Base-by-base conservation (phyloP, 345 rosid species). In the Odontarrhena argentea region DNA sequence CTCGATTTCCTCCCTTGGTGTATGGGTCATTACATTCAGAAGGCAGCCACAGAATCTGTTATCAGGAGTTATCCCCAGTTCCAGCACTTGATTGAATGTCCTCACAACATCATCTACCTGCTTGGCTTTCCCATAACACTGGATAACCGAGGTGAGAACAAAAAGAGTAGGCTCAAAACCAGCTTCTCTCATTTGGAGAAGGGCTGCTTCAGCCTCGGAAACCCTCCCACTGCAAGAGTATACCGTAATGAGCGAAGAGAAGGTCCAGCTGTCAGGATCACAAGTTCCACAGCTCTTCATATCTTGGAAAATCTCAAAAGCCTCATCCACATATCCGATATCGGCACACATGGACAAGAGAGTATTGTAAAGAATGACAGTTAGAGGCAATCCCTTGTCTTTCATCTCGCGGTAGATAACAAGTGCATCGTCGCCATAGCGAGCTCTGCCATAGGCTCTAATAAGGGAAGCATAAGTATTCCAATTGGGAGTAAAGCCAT, bases 271-370 rank as follows among this genome's bases (percentile, higher is more conserved):
- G 70, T 90, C 98, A 35, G 98, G 97, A 53, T 76, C 58, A 67
- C 87, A 79, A 55, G 71, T 77, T 53, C 64, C 81, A 32, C 82
- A 80, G 46, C 60, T 80, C 79, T 83, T 90, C 86, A 90, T 83
- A 73, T 87, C 88, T 74, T 82, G 79, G 59, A 85, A 88, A 59
- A 86, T 82, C 67, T 83, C 83, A 71, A 76, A 48, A 60, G 95
- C 97, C 69, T 86, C 89, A 75, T 84, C 85, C 4, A 68, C 74
- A 38, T 57, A 78, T 50, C 98, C 98, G 24, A 90, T 65, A 74
- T 90, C 97, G 51, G 96, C 98, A 77, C 96, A 90, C 92, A 87
- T 81, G 55, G 98, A 77, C 79, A 93, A 74, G 45, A 93, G 76
- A 28, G 97, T 84, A 64, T 93, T 93, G 75, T 87, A 93, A 36